Conservation (phyloP, 2,329 filamentous ascomycete species). For the Ophiostoma novo-ulmi region DNA sequence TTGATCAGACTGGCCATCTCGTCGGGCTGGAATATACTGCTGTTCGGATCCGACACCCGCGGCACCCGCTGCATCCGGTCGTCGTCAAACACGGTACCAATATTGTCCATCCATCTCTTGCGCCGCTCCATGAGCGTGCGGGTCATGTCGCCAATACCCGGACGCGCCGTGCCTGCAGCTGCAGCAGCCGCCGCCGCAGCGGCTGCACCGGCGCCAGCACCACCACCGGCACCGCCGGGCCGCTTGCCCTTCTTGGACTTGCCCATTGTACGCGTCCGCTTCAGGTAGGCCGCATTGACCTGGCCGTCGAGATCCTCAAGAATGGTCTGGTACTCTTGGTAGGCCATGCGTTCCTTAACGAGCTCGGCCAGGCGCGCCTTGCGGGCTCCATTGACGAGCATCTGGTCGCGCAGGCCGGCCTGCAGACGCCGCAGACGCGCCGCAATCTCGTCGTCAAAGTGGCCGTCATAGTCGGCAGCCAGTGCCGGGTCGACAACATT, state of each 20-base stretch:
- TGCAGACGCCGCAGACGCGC: slow-evolving; percentile 84
- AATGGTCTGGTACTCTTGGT: slow-evolving; percentile 95
- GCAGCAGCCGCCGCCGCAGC: slow-evolving; percentile 35
- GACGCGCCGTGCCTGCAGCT: slow-evolving; percentile 54
- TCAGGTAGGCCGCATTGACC: slow-evolving; percentile 90
- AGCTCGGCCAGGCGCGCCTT: slow-evolving; percentile 83
- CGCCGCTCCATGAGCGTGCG: slow-evolving; percentile 89
- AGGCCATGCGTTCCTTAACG: slow-evolving; percentile 86
- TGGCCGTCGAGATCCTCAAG: slow-evolving; percentile 93
- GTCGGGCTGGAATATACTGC: slow-evolving; percentile 66
- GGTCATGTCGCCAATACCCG: slow-evolving; percentile 84
- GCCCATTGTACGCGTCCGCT: slow-evolving; percentile 88
- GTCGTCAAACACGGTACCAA: slow-evolving; percentile 84
- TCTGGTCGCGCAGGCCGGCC: slow-evolving; percentile 72
- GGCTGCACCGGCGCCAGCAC: slow-evolving; percentile 30
- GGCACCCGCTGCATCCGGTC: slow-evolving; percentile 72
- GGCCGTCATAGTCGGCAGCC: slow-evolving; percentile 73
- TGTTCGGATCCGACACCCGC: slow-evolving; percentile 55
- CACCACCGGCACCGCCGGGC: slow-evolving; percentile 51
- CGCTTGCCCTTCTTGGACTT: slow-evolving; percentile 78
- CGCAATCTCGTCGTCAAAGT: slow-evolving; percentile 90
- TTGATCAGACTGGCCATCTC: slow-evolving; percentile 70
- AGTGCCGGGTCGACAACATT: slow-evolving; percentile 31
- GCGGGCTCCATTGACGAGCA: slow-evolving; percentile 81
- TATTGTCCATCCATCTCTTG: slow-evolving; percentile 82